Conservation (phyloP, 139 green algal genomes). For the Chlamydomonas sphaeroides region DNA sequence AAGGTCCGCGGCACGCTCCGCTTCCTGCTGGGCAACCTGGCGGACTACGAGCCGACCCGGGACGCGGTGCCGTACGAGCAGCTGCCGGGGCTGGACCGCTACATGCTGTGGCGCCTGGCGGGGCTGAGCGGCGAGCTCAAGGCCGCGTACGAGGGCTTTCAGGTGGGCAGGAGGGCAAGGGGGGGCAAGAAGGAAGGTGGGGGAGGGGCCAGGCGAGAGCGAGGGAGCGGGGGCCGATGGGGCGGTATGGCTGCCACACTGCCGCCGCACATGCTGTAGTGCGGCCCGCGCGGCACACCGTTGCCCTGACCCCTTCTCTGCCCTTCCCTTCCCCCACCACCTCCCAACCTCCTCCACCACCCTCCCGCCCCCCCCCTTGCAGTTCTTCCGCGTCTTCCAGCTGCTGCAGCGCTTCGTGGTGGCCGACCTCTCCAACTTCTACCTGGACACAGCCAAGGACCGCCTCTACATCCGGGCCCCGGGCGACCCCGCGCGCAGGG, state of each 20-base stretch:
- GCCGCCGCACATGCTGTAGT: too few relatives aligned
- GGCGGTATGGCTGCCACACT: too few relatives aligned
- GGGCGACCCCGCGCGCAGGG: conserved; percentile 66
- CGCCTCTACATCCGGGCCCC: conserved; percentile 84
- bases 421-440: conserved; percentile 94
- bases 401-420: conserved; percentile 85
- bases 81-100: conserved; percentile 61
- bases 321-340: too few relatives aligned
- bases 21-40: conserved; percentile 96
- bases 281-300: too few relatives aligned
- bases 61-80: conserved; percentile 52
- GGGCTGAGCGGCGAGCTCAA: conserved; percentile 61
- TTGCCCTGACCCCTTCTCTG: too few relatives aligned
- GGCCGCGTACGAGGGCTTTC: conserved; percentile 82
- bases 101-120: conserved; percentile 67
- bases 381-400: conserved; percentile 84
- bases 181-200: too few relatives aligned
- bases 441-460: conserved; percentile 97
- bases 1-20: conserved; percentile 93
- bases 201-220: too few relatives aligned
- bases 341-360: too few relatives aligned
- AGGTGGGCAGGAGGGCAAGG: conserved; percentile 45
- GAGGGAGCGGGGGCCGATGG: too few relatives aligned
- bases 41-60: conserved; percentile 79
- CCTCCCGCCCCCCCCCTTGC: neutral